Percentiles rank a stretch among this genome's conserved stretches.
Conservation (phyloP, 2,329 filamentous ascomycete genomes). For the Ophiostoma tasmaniense region DNA sequence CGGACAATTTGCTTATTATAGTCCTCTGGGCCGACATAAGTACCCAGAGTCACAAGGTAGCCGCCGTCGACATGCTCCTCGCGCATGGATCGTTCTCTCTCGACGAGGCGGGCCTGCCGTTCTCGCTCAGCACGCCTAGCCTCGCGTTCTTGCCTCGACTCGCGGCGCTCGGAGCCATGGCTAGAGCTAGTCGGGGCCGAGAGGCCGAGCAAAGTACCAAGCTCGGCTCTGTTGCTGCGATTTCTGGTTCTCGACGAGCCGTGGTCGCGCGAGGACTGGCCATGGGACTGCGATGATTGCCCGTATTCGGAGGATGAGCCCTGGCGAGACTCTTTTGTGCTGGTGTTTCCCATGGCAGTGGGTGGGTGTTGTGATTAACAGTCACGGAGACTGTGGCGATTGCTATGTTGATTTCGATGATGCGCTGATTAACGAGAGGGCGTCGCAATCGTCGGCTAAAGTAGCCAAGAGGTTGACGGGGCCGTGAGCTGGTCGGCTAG, state of each 20-base stretch:
- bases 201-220: constrained; percentile 26
- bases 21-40: constrained; percentile 87
- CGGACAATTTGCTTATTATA: constrained; percentile 83
- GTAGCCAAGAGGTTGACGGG: background rate
- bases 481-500: background rate
- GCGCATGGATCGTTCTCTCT: constrained; percentile 80
- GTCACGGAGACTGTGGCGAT: background rate
- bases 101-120: constrained; percentile 63
- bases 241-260: constrained; percentile 23
- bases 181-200: background rate
- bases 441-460: background rate
- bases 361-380: background rate
- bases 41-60: constrained; percentile 86
- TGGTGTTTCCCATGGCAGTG: constrained; percentile 29
- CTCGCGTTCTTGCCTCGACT: constrained; percentile 87
- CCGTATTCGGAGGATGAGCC: constrained; percentile 15
- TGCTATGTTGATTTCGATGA: background rate
- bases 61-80: constrained; percentile 94
- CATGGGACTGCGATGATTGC: constrained; percentile 4
- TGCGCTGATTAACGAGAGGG: background rate
- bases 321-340: constrained; percentile 29
- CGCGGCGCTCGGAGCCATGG: constrained; percentile 45
- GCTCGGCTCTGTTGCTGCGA: constrained; percentile 36
- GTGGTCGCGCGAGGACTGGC: constrained; percentile 21
- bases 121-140: constrained; percentile 78